A percentile compares a stretch with the other conserved stretches of the same genome.
Evolutionary conservation across 140 eudicot genomes (phyloP).

Genomic region (Erigeron philadelphicus): DNA sequence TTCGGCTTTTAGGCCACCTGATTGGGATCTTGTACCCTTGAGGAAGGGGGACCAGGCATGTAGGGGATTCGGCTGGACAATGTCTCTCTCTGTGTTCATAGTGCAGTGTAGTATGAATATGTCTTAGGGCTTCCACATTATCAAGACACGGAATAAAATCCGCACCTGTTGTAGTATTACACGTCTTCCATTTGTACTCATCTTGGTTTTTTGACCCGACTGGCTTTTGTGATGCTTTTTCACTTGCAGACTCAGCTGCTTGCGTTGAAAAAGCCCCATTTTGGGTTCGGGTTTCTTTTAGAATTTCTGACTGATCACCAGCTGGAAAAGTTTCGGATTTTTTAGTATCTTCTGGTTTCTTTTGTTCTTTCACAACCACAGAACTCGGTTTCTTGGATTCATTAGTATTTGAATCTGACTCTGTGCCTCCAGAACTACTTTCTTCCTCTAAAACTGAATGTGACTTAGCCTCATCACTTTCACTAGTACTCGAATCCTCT

Average conservation of each 20-base stretch:
- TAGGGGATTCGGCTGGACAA: constrained; percentile 46
- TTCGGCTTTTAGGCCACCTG: constrained; percentile 52
- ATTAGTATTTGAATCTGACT: constrained; percentile 24
- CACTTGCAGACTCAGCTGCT: constrained; percentile 41
- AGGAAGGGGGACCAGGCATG: constrained; percentile 48
- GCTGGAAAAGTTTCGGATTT: constrained; percentile 14
- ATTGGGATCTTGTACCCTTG: constrained; percentile 40
- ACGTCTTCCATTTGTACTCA: constrained; percentile 40
- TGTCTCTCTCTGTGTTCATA: constrained; percentile 56
- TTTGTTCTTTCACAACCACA: constrained; percentile 17
- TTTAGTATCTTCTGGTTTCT: constrained; percentile 15
- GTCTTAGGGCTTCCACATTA: constrained; percentile 30
- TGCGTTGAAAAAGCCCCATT: constrained; percentile 40
- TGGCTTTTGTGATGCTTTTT: constrained; percentile 28
- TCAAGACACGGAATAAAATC: constrained; percentile 53
- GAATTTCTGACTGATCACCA: constrained; percentile 33
- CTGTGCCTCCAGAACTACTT: constrained; percentile 15
- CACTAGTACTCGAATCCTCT: constrained; percentile 21
- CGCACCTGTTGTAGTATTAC: constrained; percentile 39
- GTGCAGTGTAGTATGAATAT: constrained; percentile 32
- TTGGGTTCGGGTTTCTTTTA: constrained; percentile 31
- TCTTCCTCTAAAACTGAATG: constrained; percentile 16
- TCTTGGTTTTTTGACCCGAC: constrained; percentile 11
- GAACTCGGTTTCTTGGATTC: constrained; percentile 8
- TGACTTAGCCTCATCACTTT: constrained; percentile 26